A percentile compares a stretch with the other conserved stretches of the same genome.
These are phyloP conservation scores for Termitomyces sp. DNA, from an alignment of 768 basidiomycete species.

Conservation along the genomic window DNA sequence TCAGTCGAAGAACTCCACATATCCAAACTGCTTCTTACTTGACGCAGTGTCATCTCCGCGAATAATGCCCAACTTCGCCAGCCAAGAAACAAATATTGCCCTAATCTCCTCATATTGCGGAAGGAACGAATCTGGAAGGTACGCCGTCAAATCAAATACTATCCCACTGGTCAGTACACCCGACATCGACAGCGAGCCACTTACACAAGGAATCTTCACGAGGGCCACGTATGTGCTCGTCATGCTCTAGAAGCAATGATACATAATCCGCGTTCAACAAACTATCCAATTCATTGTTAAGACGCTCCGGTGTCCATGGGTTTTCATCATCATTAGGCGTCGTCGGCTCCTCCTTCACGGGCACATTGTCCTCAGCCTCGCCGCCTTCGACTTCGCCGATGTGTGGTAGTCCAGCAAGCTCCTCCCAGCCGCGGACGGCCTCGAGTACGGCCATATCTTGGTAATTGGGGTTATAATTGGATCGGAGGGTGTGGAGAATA, in stretches of 20 bases:
- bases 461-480: slow-evolving; percentile 96
- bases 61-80: slow-evolving; percentile 63
- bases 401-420: slow-evolving; percentile 63
- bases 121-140: slow-evolving; percentile 79
- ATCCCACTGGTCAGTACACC: neutral
- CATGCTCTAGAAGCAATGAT: slow-evolving; percentile 73
- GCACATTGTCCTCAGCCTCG: slow-evolving; percentile 29
- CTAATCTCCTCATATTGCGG: slow-evolving; percentile 72
- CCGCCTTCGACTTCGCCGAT: slow-evolving; percentile 64
- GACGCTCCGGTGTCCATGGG: slow-evolving; percentile 55
- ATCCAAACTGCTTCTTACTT: slow-evolving; percentile 9
- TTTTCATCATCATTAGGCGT: slow-evolving; percentile 56
- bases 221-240: slow-evolving; percentile 56
- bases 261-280: slow-evolving; percentile 68
- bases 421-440: slow-evolving; percentile 93
- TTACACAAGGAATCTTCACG: slow-evolving; percentile 52
- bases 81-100: slow-evolving; percentile 54
- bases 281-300: slow-evolving; percentile 53
- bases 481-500: slow-evolving; percentile 78
- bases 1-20: neutral
- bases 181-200: slow-evolving; percentile 21
- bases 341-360: slow-evolving; percentile 27
- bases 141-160: slow-evolving; percentile 81
- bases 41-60: slow-evolving; percentile 36
- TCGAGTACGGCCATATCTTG: slow-evolving; percentile 99